phyloP scores from a whole-genome alignment of 2,329 filamentous ascomycete species.

The Graphilbum fragrans region DNA sequence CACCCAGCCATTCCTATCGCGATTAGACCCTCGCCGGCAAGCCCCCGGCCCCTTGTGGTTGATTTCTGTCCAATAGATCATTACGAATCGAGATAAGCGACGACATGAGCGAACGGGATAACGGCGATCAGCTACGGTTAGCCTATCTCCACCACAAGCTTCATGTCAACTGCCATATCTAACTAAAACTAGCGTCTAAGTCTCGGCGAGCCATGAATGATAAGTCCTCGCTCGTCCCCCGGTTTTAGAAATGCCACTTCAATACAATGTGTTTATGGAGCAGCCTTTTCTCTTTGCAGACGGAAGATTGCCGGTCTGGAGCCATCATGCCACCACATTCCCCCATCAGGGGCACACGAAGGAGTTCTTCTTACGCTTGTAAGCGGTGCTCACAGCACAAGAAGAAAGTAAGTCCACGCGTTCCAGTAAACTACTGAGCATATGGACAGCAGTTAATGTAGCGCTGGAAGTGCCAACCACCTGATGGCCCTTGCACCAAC shows the following conservation, averaged over 20 bases:
- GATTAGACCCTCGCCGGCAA: not conserved
- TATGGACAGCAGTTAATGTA: not conserved
- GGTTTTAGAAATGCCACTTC: no score
- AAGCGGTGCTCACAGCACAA: not conserved
- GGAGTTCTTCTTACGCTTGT: not conserved
- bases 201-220: no score
- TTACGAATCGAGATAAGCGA: no score
- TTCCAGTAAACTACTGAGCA: no score
- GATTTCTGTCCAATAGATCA: no score
- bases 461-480: not conserved
- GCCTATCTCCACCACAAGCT: no score
- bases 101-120: no score
- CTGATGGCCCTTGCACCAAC: not conserved
- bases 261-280: not conserved
- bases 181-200: no score
- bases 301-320: conserved; percentile 3
- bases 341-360: conserved; percentile 7
- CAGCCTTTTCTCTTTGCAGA: not conserved
- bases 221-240: no score
- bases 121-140: no score
- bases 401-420: not conserved
- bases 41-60: no score
- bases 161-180: no score
- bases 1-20: not conserved
- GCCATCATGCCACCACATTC: conserved; percentile 5